A percentile compares a stretch with the other conserved stretches of the same genome.
Evolutionary conservation across 2,329 filamentous ascomycete species (phyloP).

Genomic region (Penicillium sp.): DNA sequence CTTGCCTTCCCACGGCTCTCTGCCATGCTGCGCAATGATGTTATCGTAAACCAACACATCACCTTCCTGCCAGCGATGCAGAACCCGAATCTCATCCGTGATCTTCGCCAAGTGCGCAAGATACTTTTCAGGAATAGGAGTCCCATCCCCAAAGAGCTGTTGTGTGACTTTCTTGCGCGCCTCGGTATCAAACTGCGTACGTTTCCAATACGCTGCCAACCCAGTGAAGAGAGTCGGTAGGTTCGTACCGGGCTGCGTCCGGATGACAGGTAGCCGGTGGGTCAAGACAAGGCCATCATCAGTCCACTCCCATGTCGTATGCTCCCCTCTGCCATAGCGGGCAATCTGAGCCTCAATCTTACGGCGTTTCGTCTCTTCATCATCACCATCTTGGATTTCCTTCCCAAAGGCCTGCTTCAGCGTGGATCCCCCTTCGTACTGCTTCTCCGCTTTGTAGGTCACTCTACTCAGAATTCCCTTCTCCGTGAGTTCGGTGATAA

Average conservation of each 20-base stretch:
- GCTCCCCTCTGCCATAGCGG: constrained; percentile 47
- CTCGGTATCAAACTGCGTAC: constrained; percentile 24
- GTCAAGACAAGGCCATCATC: constrained; percentile 47
- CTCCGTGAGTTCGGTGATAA: constrained; percentile 44
- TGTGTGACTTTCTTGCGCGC: constrained; percentile 37
- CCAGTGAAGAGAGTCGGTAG: constrained; percentile 51
- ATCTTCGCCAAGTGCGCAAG: constrained; percentile 45
- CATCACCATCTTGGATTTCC: constrained; percentile 46
- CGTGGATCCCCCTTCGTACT: constrained; percentile 51
- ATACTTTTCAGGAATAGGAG: constrained; percentile 49
- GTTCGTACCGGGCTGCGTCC: constrained; percentile 49
- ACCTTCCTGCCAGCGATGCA: constrained; percentile 50
- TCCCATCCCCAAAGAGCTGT: constrained; percentile 50
- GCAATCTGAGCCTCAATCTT: constrained; percentile 54
- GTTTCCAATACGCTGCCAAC: constrained; percentile 49
- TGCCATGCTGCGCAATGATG: constrained; percentile 51
- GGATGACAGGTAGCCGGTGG: constrained; percentile 49
- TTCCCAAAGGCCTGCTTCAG: constrained; percentile 51
- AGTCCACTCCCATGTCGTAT: constrained; percentile 52
- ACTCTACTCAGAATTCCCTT: constrained; percentile 49
- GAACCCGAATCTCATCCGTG: constrained; percentile 51
- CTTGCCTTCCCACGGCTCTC: constrained; percentile 51
- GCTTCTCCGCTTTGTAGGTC: constrained; percentile 46
- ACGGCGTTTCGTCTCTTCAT: constrained; percentile 40
- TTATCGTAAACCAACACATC: constrained; percentile 54